These are phyloP conservation scores for Rhododendron kiyosumense DNA, from an alignment of 148 eudicot genomes.

Conservation along the genomic window DNA sequence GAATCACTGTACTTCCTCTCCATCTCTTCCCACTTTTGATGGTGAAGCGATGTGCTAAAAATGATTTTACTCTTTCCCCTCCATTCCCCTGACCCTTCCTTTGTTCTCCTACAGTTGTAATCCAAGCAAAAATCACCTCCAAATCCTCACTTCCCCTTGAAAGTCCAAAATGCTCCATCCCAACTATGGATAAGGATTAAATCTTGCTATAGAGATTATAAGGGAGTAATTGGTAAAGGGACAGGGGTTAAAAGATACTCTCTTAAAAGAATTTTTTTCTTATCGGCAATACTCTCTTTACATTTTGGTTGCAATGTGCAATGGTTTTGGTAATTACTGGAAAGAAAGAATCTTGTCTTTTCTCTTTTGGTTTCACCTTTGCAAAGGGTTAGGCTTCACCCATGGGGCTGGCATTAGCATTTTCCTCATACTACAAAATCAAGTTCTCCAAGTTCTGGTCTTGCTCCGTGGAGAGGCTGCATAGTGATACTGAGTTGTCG, in stretches of 20 bases:
- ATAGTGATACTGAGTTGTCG: background rate
- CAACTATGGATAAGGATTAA: background rate
- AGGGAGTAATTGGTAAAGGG: background rate
- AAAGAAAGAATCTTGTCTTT: background rate
- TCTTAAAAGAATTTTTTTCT: background rate
- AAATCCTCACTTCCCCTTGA: background rate
- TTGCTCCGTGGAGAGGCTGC: no score
- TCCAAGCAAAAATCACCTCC: background rate
- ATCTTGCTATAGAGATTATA: background rate
- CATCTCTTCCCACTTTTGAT: no score
- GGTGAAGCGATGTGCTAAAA: background rate
- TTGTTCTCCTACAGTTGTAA: background rate
- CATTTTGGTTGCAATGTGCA: background rate
- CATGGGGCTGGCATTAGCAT: background rate
- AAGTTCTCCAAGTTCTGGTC: no score
- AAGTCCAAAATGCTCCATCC: background rate
- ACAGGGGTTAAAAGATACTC: background rate
- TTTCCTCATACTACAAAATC: background rate
- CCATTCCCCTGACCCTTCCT: background rate
- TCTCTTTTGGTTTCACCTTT: background rate
- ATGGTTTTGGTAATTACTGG: background rate
- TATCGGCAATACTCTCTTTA: background rate
- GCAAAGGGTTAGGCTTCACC: background rate
- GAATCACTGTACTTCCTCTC: no score
- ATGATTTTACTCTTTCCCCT: background rate